phyloP scores from a whole-genome alignment of 2,329 filamentous ascomycete genomes.

The Didymella keratinophila region DNA sequence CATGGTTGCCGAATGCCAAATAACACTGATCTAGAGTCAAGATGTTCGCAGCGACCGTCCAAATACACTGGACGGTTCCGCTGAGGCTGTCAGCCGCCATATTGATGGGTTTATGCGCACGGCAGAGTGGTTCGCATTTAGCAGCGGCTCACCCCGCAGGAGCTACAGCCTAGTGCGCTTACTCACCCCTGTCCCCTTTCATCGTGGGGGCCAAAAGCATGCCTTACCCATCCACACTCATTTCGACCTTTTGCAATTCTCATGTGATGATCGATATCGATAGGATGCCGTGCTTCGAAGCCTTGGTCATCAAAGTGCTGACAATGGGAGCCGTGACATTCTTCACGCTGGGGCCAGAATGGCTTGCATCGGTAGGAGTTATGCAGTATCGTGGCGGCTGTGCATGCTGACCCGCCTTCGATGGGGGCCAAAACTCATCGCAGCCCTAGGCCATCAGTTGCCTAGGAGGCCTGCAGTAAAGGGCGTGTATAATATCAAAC shows the following conservation, averaged over 20 bases:
- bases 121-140: slow-evolving; percentile 18
- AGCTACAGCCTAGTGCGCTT: slow-evolving; percentile 5
- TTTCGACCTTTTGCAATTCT: not conserved
- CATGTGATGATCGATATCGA: not conserved
- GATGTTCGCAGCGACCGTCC: slow-evolving; percentile 27
- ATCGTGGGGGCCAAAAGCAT: slow-evolving; percentile 32
- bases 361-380: not conserved
- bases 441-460: slow-evolving; percentile 26
- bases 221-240: slow-evolving; percentile 8
- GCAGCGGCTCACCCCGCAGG: slow-evolving; percentile 18
- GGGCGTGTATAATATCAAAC: slow-evolving; percentile 27
- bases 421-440: slow-evolving; percentile 25
- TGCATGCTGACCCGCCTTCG: slow-evolving; percentile 26
- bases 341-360: not conserved
- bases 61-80: no score
- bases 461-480: slow-evolving; percentile 43
- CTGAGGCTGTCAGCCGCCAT: slow-evolving; percentile 41
- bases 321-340: not conserved
- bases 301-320: not conserved
- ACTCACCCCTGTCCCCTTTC: slow-evolving; percentile 5
- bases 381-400: slow-evolving; percentile 28
- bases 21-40: no score
- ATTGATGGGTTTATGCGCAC: slow-evolving; percentile 13
- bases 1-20: no score
- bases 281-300: not conserved